Evolutionary conservation across 2,329 filamentous ascomycete species (phyloP), one percentile per base, ranked within the genome.

Genomic region (Phialophora verrucosa): DNA sequence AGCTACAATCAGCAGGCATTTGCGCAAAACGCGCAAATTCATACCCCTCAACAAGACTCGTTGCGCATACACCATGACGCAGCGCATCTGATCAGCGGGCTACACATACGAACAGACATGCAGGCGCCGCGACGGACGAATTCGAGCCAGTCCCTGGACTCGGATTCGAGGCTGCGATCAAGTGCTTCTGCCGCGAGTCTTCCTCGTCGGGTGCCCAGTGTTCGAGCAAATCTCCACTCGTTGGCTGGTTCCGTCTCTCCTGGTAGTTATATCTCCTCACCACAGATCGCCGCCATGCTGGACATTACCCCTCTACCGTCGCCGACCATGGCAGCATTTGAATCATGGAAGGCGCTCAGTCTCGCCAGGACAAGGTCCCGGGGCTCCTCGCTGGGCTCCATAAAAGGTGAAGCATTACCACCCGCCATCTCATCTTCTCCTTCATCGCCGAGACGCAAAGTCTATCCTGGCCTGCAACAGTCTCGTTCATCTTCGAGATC

Each of bases 251-350:
- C 81, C 0, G 72, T 83, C 23, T 83, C 87, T 1, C 84, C 89
- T 12, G 90, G 85, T 73, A 92, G 90, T 3, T 81, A 84, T 32
- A 83, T 90, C n/a, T 86, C 90, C 6, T 93, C 90, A 63, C 91
- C 91, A 3, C 85, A 91, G 70, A 86, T 93, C 62, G 85, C 88
- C 66, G 90, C 90, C 54, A 90, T 93, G 87, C 88, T 88, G 68
- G 90, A 92, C 75, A 84, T 95, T 69, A 94, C 91, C 3, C 91
- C 91, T 63, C 80, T 95, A 38, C 91, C 91, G 2, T 94, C 91
- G 25, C 91, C 91, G 3, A 83, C 93, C 54, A 83, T 76, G 87
- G 89, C 72, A 90, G 89, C 1, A 86, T 88, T 12, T 87, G 88
- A 29, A 87, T 88, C 25, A 88, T 89, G 89, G 87, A 83, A 76